A percentile compares a stretch with the other conserved stretches of the same genome.
Evolutionary conservation across 306 rosid species (phyloP).

Genomic region (Vicia sativa): DNA sequence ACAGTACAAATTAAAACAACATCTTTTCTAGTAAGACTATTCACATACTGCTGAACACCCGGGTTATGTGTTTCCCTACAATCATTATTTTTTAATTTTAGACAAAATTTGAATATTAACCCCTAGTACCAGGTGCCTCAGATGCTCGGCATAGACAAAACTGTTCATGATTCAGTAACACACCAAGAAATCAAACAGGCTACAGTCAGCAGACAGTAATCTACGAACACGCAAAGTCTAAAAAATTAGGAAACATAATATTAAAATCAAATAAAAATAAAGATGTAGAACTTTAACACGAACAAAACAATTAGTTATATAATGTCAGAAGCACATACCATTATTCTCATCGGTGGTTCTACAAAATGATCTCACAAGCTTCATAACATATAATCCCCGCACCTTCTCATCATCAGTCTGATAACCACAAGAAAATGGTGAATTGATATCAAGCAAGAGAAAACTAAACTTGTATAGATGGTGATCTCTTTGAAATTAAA

Average conservation of each 20-base stretch:
- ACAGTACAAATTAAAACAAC: constrained; percentile 16
- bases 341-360: constrained; percentile 57
- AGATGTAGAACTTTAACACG: neutral
- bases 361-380: constrained; percentile 95
- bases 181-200: constrained; percentile 1
- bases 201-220: constrained; percentile 5
- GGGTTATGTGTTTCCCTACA: neutral
- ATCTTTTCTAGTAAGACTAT: constrained; percentile 15
- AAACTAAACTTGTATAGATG: constrained; percentile 4
- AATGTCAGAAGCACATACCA: constrained; percentile 54
- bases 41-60: neutral
- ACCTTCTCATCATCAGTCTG: constrained; percentile 84
- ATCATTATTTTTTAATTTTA: constrained; percentile 6
- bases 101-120: constrained; percentile 2
- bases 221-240: neutral
- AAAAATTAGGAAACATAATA: neutral
- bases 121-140: neutral
- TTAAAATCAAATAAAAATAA: neutral
- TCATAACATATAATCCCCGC: constrained; percentile 81
- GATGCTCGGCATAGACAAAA: constrained; percentile 9
- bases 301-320: constrained; percentile 8
- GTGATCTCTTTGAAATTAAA: too few relatives aligned
- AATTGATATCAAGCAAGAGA: neutral
- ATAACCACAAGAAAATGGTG: constrained; percentile 31
- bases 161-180: constrained; percentile 19